These are phyloP conservation scores for Aureobasidium uvarum DNA, from an alignment of 2,329 filamentous ascomycete species.

Conservation along the genomic window DNA sequence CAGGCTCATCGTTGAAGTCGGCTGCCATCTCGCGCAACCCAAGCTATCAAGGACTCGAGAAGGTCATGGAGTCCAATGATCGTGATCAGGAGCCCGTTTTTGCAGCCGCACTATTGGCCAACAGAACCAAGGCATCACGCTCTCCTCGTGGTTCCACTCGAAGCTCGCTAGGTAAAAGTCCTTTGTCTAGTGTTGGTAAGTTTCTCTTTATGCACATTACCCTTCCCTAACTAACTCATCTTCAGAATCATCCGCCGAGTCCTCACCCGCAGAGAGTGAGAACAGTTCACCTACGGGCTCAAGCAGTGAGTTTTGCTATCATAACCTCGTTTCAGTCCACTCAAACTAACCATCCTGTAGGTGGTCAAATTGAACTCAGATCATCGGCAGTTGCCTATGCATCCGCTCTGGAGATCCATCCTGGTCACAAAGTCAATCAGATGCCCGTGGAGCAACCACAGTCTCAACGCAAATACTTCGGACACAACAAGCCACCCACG, in stretches of 20 bases:
- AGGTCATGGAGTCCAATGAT: conserved; percentile 23
- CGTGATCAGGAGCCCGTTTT: conserved; percentile 26
- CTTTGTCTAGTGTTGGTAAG: conserved; percentile 27
- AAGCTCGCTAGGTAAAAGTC: conserved; percentile 26
- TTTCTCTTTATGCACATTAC: background rate
- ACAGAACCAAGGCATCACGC: conserved; percentile 17
- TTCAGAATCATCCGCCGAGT: conserved; percentile 20
- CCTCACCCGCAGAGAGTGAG: conserved; percentile 27
- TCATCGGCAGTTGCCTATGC: conserved; percentile 16
- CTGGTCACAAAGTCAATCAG: conserved; percentile 13
- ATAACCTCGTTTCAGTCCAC: background rate
- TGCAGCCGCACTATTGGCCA: conserved; percentile 30
- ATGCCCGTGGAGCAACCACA: conserved; percentile 14
- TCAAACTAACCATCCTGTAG: background rate
- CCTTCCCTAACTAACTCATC: background rate
- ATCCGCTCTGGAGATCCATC: conserved; percentile 13
- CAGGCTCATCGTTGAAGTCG: conserved; percentile 17
- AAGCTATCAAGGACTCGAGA: conserved; percentile 20
- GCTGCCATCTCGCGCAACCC: conserved; percentile 12
- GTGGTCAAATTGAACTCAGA: conserved; percentile 24
- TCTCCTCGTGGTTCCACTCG: conserved; percentile 18
- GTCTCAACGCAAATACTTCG: conserved; percentile 25
- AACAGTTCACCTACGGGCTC: conserved; percentile 24
- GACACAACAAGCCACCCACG: conserved; percentile 17
- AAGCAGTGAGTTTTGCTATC: conserved; percentile 1